Conservation (phyloP, 2,329 filamentous ascomycete species). For the Pseudocercospora ulei region DNA sequence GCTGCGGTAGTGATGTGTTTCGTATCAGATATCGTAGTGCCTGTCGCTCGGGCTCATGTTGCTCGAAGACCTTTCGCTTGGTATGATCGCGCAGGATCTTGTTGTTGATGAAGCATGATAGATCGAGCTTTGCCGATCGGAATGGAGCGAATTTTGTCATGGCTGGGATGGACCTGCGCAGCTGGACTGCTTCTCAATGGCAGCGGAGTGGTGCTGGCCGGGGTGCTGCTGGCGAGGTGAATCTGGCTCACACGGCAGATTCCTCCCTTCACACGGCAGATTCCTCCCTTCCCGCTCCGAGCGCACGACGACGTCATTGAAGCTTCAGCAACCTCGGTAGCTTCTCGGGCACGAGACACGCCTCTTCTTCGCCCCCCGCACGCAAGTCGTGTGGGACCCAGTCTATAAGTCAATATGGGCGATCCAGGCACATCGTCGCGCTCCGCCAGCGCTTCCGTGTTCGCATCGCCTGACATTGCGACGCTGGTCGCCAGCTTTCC, state of each 20-base stretch:
- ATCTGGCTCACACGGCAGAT: too few relatives aligned
- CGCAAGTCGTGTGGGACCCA: too few relatives aligned
- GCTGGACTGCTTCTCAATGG: constrained; percentile 1
- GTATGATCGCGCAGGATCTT: constrained; percentile 87
- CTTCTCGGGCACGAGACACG: too few relatives aligned
- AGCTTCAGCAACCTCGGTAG: too few relatives aligned
- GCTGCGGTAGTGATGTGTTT: constrained; percentile 74
- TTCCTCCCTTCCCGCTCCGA: too few relatives aligned
- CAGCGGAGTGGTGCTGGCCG: not conserved
- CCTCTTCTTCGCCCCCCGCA: too few relatives aligned
- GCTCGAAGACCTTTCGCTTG: constrained; percentile 85
- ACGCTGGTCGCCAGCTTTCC: constrained; percentile 24
- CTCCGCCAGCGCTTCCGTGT: constrained; percentile 22
- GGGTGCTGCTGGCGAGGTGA: not conserved
- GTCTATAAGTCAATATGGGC: not conserved
- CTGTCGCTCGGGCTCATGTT: constrained; percentile 84
- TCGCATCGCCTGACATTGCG: constrained; percentile 27
- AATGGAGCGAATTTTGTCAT: constrained; percentile 51
- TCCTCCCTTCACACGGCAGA: too few relatives aligned
- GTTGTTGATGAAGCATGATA: constrained; percentile 79
- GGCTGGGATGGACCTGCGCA: constrained; percentile 14
- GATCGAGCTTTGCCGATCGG: constrained; percentile 77
- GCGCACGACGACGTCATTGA: too few relatives aligned
- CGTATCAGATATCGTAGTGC: constrained; percentile 72
- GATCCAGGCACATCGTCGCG: constrained; percentile 1